Evolutionary conservation across 108 stramenopile species (phyloP), one percentile per base, ranked within the genome.

Genomic region (Fragilariopsis cylindrus): DNA sequence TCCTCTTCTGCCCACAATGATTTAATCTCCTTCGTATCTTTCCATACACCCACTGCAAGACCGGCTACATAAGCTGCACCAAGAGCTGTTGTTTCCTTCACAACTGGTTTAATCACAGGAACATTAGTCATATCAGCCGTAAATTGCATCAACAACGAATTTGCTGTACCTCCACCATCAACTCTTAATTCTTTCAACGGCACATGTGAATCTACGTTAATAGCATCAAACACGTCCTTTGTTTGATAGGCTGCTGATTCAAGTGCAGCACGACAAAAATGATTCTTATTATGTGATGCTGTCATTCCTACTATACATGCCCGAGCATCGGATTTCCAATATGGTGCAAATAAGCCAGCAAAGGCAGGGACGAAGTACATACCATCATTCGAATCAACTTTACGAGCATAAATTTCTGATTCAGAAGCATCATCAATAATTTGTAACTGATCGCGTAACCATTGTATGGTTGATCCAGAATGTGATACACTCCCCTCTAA

Each of bases 321-420:
- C 5, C 99, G 88, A 45, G 98, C 98, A 78, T 96, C 92, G 13
- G 88, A 83, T 39, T 92, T 71, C 98, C 99, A 99, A 77, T 97
- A 87, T 0, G 99, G 98, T 42, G 99, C 97, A 82, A 96, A 96
- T 7, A 99, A 74, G 46, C 99, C 98, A 7, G 90, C 81, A 80
- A 99, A 98, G 18, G 98, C 98, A 39, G 99, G 98, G 11, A 99
- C 98, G 64, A 99, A 86, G 65, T 96, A 98, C 79, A 99, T 82
- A 48, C 97, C 97, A 63, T 97, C 95, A 69, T 92, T 96, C 56
- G 78, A 75, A 13, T 73, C 72, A 2, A 30, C 30, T 30, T 30
- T 30, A 6, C 49, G 68, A 2, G 99, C 99, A 49, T 95, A 72
- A 7, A 71, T 76, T 84, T 98, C 96, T 41, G 92, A 85, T 63